Base-by-base conservation (phyloP, 148 eudicot genomes). In the Nyssa sinensis region DNA sequence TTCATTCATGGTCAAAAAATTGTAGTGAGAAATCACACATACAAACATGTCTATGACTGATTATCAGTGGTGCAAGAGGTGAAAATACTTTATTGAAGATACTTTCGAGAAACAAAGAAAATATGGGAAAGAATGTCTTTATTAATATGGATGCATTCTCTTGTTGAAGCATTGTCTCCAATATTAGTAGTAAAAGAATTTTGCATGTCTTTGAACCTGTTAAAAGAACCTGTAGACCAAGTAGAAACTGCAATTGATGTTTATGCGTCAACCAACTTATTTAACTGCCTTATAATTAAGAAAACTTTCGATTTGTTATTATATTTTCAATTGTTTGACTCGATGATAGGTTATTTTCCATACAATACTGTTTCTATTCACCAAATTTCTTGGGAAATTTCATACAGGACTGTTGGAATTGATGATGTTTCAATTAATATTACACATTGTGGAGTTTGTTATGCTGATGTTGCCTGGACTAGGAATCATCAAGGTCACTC, bases 391-490 rank as follows among this genome's bases (percentile, higher is more conserved):
- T 14, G n/a, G 30, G 28, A 29, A 64, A 71, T 51, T 21, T 29
- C 2, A 19, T 47, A 37, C 92, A 92, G 98, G 88, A 78, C 64
- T 47, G 88, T 89, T 53, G 88, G 87, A 62, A 69, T 66, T 67
- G 95, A 87, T 47, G 98, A 94, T 75, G 82, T 94, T 74, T 90
- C 86, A 21, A 41, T 94, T 25, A 87, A 67, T 33, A 94, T 94
- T 47, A 81, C 88, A 12, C 91, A 90, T 74, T 92, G 98, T 81
- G 98, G 98, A 72, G 85, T 94, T 32, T 94, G 97, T 78, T 94
- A 87, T 80, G 97, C 96, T 67, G 98, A 92, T 84, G 93, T 94
- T 67, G 62, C 58, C 28, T 90, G 97, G 96, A 87, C 96, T 4
- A 87, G 86, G 74, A 92, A 88, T 75, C 11, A 41, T 34, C 47